Percentiles rank a stretch among this genome's conserved stretches.
Evolutionary conservation across 2,329 filamentous ascomycete species (phyloP).

Genomic region (Paramyrothecium roridum): DNA sequence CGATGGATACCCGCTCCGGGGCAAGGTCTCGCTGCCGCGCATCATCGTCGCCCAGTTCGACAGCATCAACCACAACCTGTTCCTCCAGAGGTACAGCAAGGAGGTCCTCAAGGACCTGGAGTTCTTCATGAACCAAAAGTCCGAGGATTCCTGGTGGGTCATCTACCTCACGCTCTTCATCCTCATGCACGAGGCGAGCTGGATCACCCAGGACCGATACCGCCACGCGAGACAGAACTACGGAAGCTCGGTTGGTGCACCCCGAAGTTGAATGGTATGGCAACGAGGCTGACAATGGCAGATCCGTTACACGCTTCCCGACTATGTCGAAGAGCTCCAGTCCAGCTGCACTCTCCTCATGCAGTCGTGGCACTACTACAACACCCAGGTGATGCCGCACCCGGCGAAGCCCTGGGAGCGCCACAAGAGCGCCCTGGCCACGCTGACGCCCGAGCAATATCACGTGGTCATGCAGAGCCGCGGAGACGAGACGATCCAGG

Average conservation of each 20-base stretch:
- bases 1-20: conserved; percentile 32
- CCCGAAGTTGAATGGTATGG: neutral
- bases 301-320: conserved; percentile 33
- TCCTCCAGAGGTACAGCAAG: conserved; percentile 30
- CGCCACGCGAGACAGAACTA: conserved; percentile 38
- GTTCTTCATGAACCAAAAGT: conserved; percentile 26
- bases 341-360: conserved; percentile 43
- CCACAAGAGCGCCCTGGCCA: conserved; percentile 20
- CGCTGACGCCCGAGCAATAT: conserved; percentile 26
- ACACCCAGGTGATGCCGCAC: conserved; percentile 24
- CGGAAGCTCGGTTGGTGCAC: conserved; percentile 16
- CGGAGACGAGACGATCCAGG: conserved; percentile 12
- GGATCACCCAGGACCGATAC: conserved; percentile 35
- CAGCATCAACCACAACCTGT: conserved; percentile 31
- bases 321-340: conserved; percentile 41
- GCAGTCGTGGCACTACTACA: conserved; percentile 49
- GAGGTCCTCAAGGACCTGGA: conserved; percentile 32
- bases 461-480: conserved; percentile 27
- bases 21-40: conserved; percentile 36
- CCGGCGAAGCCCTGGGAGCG: conserved; percentile 20
- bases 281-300: conserved; percentile 9
- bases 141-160: conserved; percentile 24
- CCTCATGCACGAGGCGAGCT: conserved; percentile 37
- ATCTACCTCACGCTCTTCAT: conserved; percentile 38
- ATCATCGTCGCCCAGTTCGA: conserved; percentile 45